Evolutionary conservation across 2,329 filamentous ascomycete genomes (phyloP), one percentile per base, ranked within the genome.

Genomic region (Lachnellula subtilissima): DNA sequence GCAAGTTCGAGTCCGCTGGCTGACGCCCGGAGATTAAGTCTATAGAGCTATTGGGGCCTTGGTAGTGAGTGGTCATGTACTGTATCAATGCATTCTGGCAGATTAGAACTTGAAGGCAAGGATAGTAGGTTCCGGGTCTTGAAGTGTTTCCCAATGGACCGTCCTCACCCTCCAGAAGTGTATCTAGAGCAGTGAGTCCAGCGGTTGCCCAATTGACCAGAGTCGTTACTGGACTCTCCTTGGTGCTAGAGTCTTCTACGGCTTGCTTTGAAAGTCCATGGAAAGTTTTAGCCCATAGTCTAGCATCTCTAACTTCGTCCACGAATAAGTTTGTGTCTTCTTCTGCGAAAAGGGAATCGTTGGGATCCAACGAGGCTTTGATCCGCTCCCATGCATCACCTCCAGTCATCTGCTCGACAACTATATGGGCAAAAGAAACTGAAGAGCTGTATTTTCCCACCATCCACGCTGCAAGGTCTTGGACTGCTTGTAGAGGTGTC

Each of bases 301-400:
- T 73, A 3, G 85, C 78, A 70, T 97, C 92, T 48, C 85, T 78
- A 5, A 90, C 82, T 63, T 91, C 86, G 69, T 97, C 93, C 50
- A 93, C 76, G 70, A 90, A 97, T n/a, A 97, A 78, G 69, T 99
- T 99, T 69, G 96, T 91, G 70, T 95, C 92, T 72, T 99, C 94
- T 54, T 91, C 80, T 0, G 82, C 86, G 69, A 99, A 99, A 0
- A 99, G 80, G 3, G 85, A 78, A 60, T 85, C 82, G 67, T 89
- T 82, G 63, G 79, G 75, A 54, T 74, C 71, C 65, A 83, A 69
- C 4, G 80, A 78, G 8, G 68, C 60, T 3, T 67, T 58, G 19
- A 86, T 72, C 55, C 78, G 75, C 1, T 63, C 50, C 23, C 67
- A 66, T 0, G 75, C 73, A 22, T 60, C 42, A 22, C 48, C 60